Conservation (phyloP, 2,329 filamentous ascomycete species). For the Penicillium sp. region DNA sequence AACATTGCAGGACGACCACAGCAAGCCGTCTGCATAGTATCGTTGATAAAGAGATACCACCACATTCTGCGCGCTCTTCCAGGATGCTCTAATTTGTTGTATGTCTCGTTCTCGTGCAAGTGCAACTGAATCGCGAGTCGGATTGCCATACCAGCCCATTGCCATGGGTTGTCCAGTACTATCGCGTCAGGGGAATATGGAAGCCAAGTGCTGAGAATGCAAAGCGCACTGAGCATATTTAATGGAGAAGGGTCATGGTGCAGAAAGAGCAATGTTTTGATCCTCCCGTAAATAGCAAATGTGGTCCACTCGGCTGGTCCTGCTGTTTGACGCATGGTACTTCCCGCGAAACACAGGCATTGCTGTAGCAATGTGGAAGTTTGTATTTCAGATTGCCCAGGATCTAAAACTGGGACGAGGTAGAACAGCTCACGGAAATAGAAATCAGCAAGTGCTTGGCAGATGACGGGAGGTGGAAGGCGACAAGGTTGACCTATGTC, state of each 20-base stretch:
- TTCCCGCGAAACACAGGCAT: constrained; percentile 10
- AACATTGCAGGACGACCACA: constrained; percentile 12
- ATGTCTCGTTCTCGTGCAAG: constrained; percentile 4
- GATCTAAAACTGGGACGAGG: constrained; percentile 3
- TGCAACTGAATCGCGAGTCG: constrained; percentile 10
- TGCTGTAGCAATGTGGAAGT: constrained; percentile 6
- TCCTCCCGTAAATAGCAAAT: constrained; percentile 6
- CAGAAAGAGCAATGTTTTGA: constrained; percentile 7
- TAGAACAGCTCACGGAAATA: constrained; percentile 9
- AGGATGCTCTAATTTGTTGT: background rate
- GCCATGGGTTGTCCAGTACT: constrained; percentile 10
- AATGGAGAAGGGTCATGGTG: constrained; percentile 5
- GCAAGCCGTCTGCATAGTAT: constrained; percentile 14
- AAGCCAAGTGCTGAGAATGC: constrained; percentile 6
- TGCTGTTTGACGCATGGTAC: constrained; percentile 8
- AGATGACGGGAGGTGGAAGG: background rate
- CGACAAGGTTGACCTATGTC: constrained; percentile 1
- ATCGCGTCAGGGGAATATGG: constrained; percentile 4
- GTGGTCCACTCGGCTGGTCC: constrained; percentile 10
- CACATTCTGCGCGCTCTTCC: constrained; percentile 7
- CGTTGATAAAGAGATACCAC: constrained; percentile 13
- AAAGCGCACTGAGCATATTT: constrained; percentile 5
- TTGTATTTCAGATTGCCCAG: background rate
- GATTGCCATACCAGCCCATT: constrained; percentile 13
- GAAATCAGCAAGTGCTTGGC: constrained; percentile 5